A percentile compares a stretch with the other conserved stretches of the same genome.
phyloP scores from a whole-genome alignment of 805 yeast genomes.

The Metschnikowia santaceciliae region DNA sequence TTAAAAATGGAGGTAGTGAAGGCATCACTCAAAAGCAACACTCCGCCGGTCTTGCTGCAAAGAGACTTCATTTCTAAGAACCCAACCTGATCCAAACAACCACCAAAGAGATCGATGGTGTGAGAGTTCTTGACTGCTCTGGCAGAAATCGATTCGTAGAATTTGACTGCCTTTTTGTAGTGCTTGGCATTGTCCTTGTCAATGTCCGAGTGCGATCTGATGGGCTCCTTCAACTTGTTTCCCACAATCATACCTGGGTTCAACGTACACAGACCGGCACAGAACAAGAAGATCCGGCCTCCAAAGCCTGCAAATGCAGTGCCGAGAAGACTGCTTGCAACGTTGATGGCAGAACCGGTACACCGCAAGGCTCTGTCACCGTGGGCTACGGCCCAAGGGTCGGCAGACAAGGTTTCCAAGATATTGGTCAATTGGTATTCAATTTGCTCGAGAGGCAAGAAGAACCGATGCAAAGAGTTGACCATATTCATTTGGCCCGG shows the following conservation, averaged over 20 bases:
- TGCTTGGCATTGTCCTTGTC: slow-evolving; percentile 87
- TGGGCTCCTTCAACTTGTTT: slow-evolving; percentile 87
- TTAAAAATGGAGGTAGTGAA: slow-evolving; percentile 93
- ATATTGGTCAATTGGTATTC: slow-evolving; percentile 80
- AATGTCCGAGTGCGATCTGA: slow-evolving; percentile 95
- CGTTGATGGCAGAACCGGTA: slow-evolving; percentile 87
- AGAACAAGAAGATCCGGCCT: slow-evolving; percentile 82
- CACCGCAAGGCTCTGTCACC: slow-evolving; percentile 85
- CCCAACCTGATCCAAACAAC: slow-evolving; percentile 95
- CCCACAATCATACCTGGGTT: slow-evolving; percentile 95
- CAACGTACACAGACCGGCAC: slow-evolving; percentile 94
- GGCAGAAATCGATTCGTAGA: slow-evolving; percentile 69
- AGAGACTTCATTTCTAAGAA: slow-evolving; percentile 88
- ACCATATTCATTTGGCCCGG: slow-evolving; percentile 24
- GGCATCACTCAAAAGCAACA: slow-evolving; percentile 81
- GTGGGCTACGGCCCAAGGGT: slow-evolving; percentile 86
- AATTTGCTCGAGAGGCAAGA: slow-evolving; percentile 69
- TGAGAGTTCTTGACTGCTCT: slow-evolving; percentile 71
- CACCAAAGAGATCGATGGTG: slow-evolving; percentile 86
- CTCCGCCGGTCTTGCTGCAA: slow-evolving; percentile 87
- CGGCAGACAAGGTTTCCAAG: slow-evolving; percentile 71
- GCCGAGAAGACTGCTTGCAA: slow-evolving; percentile 79
- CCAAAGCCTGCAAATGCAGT: slow-evolving; percentile 81
- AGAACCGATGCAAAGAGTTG: slow-evolving; percentile 52
- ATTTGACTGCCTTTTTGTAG: slow-evolving; percentile 79